These are phyloP conservation scores for Backusella tuberculispora DNA, from an alignment of 192 early-diverging fungal genomes.

Conservation along the genomic window DNA sequence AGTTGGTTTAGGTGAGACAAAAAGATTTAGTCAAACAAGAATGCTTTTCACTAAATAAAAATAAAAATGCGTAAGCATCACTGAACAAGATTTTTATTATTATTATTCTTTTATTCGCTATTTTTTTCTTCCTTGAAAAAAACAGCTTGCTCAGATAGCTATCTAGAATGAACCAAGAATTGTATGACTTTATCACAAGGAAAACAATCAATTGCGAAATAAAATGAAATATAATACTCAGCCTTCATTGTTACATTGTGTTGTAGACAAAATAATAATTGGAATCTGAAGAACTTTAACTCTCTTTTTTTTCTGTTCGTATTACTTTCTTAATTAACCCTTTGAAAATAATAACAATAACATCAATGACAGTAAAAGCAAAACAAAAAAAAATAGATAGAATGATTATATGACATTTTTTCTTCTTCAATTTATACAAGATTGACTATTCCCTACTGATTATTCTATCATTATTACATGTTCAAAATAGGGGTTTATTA, in stretches of 20 bases:
- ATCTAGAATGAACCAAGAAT: background rate
- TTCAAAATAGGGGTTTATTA: constrained; percentile 8
- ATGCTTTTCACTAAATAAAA: background rate
- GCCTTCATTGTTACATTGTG: background rate
- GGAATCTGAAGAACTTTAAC: background rate
- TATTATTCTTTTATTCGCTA: background rate
- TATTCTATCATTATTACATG: background rate
- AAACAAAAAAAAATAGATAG: background rate
- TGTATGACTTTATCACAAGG: background rate
- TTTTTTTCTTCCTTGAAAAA: background rate
- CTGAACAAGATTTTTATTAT: background rate
- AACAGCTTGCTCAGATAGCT: background rate
- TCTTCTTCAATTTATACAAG: background rate
- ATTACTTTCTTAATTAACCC: background rate
- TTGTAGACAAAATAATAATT: background rate
- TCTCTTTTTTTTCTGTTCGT: background rate
- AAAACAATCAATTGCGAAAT: background rate
- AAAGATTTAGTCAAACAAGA: background rate
- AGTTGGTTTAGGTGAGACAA: constrained; percentile 7
- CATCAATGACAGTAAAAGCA: background rate
- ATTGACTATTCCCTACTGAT: background rate
- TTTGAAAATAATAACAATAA: background rate
- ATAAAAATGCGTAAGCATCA: background rate
- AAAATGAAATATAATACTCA: background rate
- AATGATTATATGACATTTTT: background rate